Percentiles rank a stretch among this genome's conserved stretches.
Conservation (phyloP, 2,329 filamentous ascomycete genomes). For the Cladobotryum protrusum region DNA sequence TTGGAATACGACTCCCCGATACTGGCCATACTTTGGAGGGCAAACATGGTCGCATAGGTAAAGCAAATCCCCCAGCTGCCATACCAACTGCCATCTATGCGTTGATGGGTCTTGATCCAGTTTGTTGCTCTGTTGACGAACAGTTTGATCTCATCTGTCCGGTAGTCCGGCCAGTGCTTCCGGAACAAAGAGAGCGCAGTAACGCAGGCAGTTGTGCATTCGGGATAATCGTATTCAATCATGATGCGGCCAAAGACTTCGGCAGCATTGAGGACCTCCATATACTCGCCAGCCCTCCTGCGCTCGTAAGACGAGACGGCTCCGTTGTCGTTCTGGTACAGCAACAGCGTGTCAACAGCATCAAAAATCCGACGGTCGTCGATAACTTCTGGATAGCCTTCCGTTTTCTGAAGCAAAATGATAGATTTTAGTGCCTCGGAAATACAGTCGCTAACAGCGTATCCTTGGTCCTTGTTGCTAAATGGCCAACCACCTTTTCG, state of each 20-base stretch:
- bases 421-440: conserved; percentile 85
- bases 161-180: conserved; percentile 74
- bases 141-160: conserved; percentile 63
- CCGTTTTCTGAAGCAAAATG: conserved; percentile 73
- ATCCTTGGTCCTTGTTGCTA: conserved; percentile 86
- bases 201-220: conserved; percentile 93
- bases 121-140: conserved; percentile 69
- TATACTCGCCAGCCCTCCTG: conserved; percentile 65
- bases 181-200: conserved; percentile 80
- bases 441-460: conserved; percentile 91
- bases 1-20: conserved; percentile 77
- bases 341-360: conserved; percentile 81
- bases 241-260: conserved; percentile 97
- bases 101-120: conserved; percentile 78
- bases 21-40: conserved; percentile 74
- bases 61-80: conserved; percentile 98
- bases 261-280: conserved; percentile 88
- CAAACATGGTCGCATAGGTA: conserved; percentile 96
- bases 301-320: conserved; percentile 89
- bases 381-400: conserved; percentile 67
- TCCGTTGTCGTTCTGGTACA: conserved; percentile 82
- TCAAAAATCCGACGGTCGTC: conserved; percentile 75
- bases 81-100: conserved; percentile 88
- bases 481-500: conserved; percentile 96
- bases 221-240: conserved; percentile 97